phyloP scores from a whole-genome alignment of 2,329 filamentous ascomycete species.

The Furcasterigmium furcatum region DNA sequence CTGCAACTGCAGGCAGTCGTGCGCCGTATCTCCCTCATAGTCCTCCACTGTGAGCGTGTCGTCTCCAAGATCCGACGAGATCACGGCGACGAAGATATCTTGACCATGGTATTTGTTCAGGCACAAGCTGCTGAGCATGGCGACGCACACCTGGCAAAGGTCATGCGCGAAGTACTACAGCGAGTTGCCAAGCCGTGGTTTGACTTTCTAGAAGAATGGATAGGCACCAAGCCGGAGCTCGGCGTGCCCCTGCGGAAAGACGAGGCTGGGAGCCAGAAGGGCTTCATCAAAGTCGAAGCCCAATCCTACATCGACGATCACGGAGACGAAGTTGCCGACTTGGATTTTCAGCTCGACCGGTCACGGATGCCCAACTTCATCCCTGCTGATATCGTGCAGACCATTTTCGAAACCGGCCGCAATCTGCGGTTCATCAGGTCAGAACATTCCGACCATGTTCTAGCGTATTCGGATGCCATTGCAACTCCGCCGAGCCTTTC shows the following conservation, averaged over 20 bases:
- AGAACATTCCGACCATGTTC: slow-evolving; percentile 68
- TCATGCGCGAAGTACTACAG: slow-evolving; percentile 65
- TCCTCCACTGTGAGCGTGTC: slow-evolving; percentile 49
- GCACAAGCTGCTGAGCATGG: slow-evolving; percentile 63
- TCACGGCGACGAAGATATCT: slow-evolving; percentile 55
- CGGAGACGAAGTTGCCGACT: slow-evolving; percentile 52
- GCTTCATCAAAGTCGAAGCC: slow-evolving; percentile 59
- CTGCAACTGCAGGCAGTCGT: slow-evolving; percentile 50
- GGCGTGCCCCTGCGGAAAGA: slow-evolving; percentile 50
- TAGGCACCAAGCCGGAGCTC: slow-evolving; percentile 62
- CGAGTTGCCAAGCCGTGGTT: slow-evolving; percentile 65
- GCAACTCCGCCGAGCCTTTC: slow-evolving; percentile 52
- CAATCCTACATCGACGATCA: slow-evolving; percentile 55
- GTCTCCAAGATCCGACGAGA: slow-evolving; percentile 40
- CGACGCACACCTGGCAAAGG: slow-evolving; percentile 55
- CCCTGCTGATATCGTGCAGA: slow-evolving; percentile 62
- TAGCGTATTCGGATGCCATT: slow-evolving; percentile 43
- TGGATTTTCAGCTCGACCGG: slow-evolving; percentile 61
- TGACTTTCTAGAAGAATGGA: slow-evolving; percentile 68
- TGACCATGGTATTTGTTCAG: slow-evolving; percentile 60
- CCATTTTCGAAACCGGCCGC: slow-evolving; percentile 76
- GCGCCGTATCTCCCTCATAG: slow-evolving; percentile 40
- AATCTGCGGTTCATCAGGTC: slow-evolving; percentile 70
- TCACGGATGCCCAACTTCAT: slow-evolving; percentile 71
- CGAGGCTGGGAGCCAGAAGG: slow-evolving; percentile 39